These are phyloP conservation scores for Odontarrhena argentea DNA, from an alignment of 345 rosid species.

Conservation along the genomic window DNA sequence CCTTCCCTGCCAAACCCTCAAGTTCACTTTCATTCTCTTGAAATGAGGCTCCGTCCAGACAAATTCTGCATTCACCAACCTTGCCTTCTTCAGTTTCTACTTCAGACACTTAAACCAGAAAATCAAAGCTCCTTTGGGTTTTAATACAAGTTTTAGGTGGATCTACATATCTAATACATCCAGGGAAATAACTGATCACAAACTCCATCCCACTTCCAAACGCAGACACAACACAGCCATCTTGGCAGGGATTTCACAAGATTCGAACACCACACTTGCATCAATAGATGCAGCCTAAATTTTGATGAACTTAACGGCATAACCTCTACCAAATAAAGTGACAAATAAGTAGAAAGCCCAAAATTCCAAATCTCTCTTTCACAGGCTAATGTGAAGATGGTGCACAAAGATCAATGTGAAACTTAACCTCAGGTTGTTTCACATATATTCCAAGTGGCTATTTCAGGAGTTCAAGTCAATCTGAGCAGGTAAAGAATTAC, in stretches of 20 bases:
- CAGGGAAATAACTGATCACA: too few species aligned
- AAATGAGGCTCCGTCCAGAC: too few species aligned
- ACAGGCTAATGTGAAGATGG: neutral
- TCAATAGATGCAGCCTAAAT: neutral
- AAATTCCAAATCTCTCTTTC: neutral
- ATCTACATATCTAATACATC: neutral
- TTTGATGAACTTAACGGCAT: neutral
- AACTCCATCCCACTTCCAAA: too few species aligned
- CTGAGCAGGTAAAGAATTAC: slow-evolving; percentile 1
- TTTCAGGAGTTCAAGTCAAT: slow-evolving; percentile 1
- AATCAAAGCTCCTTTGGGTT: neutral
- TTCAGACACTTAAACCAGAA: neutral
- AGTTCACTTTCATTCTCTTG: too few species aligned
- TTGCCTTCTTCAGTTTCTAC: neutral
- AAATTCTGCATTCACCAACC: neutral
- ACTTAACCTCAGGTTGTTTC: neutral
- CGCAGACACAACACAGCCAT: slow-evolving; percentile 1
- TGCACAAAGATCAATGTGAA: neutral
- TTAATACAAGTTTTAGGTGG: neutral
- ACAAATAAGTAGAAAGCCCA: neutral
- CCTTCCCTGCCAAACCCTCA: too few species aligned
- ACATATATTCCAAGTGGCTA: neutral
- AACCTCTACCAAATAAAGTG: neutral
- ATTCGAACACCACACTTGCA: slow-evolving; percentile 5
- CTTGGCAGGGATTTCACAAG: neutral